Conservation (phyloP, 2,329 filamentous ascomycete genomes). For the Ophiostoma sp. region DNA sequence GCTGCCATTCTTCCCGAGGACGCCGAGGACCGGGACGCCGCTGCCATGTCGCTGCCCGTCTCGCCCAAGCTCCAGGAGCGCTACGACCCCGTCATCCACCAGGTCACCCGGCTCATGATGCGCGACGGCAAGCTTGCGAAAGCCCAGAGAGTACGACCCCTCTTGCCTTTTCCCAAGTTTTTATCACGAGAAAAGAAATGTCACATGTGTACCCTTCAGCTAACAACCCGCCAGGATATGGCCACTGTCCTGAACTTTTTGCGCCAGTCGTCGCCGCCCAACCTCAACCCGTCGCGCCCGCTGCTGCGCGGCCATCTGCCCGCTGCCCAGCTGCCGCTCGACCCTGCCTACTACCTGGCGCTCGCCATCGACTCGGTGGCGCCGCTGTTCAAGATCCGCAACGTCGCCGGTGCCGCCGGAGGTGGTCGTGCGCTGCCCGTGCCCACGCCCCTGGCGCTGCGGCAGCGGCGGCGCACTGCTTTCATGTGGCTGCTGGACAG, state of each 20-base stretch:
- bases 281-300: slow-evolving; percentile 62
- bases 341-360: slow-evolving; percentile 84
- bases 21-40: neutral
- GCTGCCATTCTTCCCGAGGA: slow-evolving; percentile 12
- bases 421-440: slow-evolving; percentile 81
- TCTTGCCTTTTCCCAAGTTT: neutral
- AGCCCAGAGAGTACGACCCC: slow-evolving; percentile 70
- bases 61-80: slow-evolving; percentile 65
- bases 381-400: slow-evolving; percentile 74
- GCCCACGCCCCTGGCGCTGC: slow-evolving; percentile 66
- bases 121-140: slow-evolving; percentile 79
- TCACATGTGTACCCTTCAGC: neutral
- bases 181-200: neutral
- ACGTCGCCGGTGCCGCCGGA: slow-evolving; percentile 71
- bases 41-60: slow-evolving; percentile 52
- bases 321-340: slow-evolving; percentile 72
- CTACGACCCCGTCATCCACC: slow-evolving; percentile 78
- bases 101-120: slow-evolving; percentile 90
- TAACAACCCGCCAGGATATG: slow-evolving; percentile 60
- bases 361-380: slow-evolving; percentile 89
- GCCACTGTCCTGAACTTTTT: slow-evolving; percentile 74
- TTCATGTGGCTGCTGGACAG: slow-evolving; percentile 84
- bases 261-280: slow-evolving; percentile 75
- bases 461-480: slow-evolving; percentile 71
- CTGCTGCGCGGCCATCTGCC: slow-evolving; percentile 74